These are phyloP conservation scores for Malassezia nana DNA, from an alignment of 1,284 basidiomycete species.

Conservation along the genomic window DNA sequence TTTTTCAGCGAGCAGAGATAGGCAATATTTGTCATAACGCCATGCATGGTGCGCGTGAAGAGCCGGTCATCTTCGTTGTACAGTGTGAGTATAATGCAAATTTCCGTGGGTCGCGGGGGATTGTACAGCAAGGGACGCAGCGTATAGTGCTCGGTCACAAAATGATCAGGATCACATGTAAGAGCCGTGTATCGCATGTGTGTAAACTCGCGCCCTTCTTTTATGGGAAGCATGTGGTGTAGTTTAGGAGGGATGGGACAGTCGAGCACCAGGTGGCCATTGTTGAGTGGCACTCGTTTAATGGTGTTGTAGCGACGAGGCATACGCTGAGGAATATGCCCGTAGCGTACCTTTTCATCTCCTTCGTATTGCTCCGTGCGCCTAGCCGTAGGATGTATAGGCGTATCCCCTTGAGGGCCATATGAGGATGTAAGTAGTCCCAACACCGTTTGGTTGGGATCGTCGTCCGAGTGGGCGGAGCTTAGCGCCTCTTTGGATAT, in stretches of 20 bases:
- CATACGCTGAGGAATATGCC: constrained; percentile 21
- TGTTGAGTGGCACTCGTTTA: constrained; percentile 44
- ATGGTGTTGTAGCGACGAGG: constrained; percentile 49
- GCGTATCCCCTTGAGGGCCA: not conserved
- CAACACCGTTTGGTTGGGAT: not conserved
- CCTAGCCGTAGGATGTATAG: not conserved
- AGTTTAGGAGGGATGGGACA: constrained; percentile 47
- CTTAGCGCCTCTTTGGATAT: constrained; percentile 7
- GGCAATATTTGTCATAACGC: constrained; percentile 64
- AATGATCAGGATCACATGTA: constrained; percentile 64
- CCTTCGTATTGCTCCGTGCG: not conserved
- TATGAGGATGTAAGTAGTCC: not conserved
- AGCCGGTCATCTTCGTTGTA: constrained; percentile 80
- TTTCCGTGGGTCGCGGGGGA: constrained; percentile 63
- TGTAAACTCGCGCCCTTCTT: constrained; percentile 58
- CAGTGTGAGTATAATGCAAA: constrained; percentile 78
- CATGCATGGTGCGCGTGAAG: constrained; percentile 87
- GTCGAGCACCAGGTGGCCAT: constrained; percentile 49
- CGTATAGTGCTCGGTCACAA: constrained; percentile 69
- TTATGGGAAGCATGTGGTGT: constrained; percentile 44
- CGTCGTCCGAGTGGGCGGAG: not conserved
- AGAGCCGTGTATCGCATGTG: constrained; percentile 54
- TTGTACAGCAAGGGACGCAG: constrained; percentile 72
- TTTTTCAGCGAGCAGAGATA: constrained; percentile 77
- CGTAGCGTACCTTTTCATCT: not conserved